Conservation (phyloP, 129 eudicot species). For the Dittrichia graveolens region DNA sequence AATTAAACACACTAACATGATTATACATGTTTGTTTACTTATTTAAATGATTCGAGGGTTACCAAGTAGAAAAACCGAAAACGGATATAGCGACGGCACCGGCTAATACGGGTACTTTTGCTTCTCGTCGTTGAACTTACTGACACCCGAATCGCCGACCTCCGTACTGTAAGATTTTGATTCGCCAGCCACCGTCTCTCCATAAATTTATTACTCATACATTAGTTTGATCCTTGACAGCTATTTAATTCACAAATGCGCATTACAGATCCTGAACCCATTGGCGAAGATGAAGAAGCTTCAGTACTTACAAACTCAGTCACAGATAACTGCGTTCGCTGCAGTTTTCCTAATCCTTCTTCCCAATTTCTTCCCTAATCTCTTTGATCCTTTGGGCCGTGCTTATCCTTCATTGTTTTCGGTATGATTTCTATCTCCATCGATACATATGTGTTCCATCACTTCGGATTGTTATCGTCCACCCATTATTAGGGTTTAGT, state of each 20-base stretch:
- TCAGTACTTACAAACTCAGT: constrained; percentile 35
- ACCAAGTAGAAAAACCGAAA: too few species aligned
- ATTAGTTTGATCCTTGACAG: not conserved
- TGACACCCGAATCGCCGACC: too few species aligned
- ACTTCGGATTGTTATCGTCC: not conserved
- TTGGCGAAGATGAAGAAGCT: constrained; percentile 43
- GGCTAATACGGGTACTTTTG: too few species aligned
- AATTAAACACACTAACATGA: too few species aligned
- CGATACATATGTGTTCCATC: not conserved
- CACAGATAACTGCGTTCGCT: constrained; percentile 42
- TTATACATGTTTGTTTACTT: too few species aligned
- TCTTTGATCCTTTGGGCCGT: constrained; percentile 59
- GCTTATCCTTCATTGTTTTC: constrained; percentile 62
- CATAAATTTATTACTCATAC: not conserved
- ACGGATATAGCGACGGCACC: too few species aligned
- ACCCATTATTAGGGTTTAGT: constrained; percentile 10
- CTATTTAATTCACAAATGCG: constrained; percentile 18
- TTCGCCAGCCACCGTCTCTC: too few species aligned
- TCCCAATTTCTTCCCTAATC: constrained; percentile 63
- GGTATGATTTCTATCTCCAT: constrained; percentile 33
- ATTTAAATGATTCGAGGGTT: too few species aligned
- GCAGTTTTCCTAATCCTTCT: constrained; percentile 47
- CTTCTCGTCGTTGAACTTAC: too few species aligned
- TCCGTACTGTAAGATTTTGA: too few species aligned
- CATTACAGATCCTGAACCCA: constrained; percentile 17